Conservation (phyloP, 768 basidiomycete genomes). For the Pleurotus tuoliensis region DNA sequence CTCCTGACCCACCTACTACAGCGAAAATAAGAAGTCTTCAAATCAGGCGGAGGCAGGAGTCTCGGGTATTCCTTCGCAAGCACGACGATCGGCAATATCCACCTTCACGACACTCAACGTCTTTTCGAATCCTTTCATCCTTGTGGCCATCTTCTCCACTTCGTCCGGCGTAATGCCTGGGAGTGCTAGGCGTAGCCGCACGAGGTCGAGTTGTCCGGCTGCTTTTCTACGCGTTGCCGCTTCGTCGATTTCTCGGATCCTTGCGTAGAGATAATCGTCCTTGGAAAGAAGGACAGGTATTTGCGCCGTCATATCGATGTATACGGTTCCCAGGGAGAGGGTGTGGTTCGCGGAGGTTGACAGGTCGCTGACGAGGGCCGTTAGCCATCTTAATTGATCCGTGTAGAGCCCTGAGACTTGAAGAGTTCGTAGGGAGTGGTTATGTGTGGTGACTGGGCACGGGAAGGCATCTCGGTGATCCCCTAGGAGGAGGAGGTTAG, state of each 20-base stretch:
- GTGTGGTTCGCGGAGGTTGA: neutral
- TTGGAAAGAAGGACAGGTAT: neutral
- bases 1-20: no score
- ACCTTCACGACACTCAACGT: neutral
- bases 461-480: neutral
- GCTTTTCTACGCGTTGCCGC: neutral
- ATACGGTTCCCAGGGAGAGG: neutral
- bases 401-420: neutral
- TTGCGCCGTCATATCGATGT: constrained; percentile 1
- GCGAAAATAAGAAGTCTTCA: no score
- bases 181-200: neutral
- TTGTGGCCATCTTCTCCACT: neutral
- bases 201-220: neutral
- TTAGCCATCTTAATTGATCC: neutral
- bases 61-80: no score
- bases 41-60: no score
- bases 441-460: neutral
- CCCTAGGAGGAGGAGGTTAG: neutral
- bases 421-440: neutral
- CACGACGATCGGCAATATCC: neutral
- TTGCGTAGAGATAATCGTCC: neutral
- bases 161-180: neutral
- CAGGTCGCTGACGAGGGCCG: neutral
- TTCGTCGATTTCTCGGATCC: neutral
- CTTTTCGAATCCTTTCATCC: neutral